phyloP scores from a whole-genome alignment of 2,329 filamentous ascomycete species.

The Dryadomyces sulphureus region DNA sequence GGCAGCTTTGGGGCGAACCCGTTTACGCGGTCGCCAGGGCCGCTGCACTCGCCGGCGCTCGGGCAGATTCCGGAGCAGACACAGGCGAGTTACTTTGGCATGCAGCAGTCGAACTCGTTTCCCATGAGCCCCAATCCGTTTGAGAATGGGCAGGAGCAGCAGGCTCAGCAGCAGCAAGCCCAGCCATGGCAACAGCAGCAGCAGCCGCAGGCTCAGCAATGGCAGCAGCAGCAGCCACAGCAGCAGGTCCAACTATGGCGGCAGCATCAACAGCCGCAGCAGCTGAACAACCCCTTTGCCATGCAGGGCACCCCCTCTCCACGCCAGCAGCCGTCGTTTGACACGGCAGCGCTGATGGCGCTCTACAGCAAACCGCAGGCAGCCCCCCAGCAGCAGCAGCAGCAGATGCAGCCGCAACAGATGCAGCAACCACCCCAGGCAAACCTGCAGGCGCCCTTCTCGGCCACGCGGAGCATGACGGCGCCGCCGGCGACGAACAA shows the following conservation, averaged over 20 bases:
- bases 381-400: conserved; percentile 21
- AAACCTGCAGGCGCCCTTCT: conserved; percentile 11
- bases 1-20: conserved; percentile 28
- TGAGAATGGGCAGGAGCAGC: not conserved
- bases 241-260: not conserved
- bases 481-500: conserved; percentile 31
- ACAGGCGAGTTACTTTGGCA: conserved; percentile 26
- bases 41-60: conserved; percentile 33
- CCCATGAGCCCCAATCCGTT: conserved; percentile 7
- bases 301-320: conserved; percentile 18
- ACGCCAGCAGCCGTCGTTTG: conserved; percentile 23
- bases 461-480: conserved; percentile 18
- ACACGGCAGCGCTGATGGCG: conserved; percentile 63
- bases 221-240: not conserved
- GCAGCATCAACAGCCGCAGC: not conserved
- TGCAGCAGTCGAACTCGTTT: conserved; percentile 6
- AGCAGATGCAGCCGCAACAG: conserved; percentile 14
- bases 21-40: conserved; percentile 31
- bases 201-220: not conserved
- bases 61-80: conserved; percentile 38
- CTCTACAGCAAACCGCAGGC: conserved; percentile 52
- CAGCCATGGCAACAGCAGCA: not conserved
- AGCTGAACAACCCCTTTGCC: conserved; percentile 18
- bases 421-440: conserved; percentile 14
- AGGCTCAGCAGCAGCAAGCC: not conserved